Conservation (phyloP, 2,329 filamentous ascomycete genomes). For the Cladophialophora exuberans region DNA sequence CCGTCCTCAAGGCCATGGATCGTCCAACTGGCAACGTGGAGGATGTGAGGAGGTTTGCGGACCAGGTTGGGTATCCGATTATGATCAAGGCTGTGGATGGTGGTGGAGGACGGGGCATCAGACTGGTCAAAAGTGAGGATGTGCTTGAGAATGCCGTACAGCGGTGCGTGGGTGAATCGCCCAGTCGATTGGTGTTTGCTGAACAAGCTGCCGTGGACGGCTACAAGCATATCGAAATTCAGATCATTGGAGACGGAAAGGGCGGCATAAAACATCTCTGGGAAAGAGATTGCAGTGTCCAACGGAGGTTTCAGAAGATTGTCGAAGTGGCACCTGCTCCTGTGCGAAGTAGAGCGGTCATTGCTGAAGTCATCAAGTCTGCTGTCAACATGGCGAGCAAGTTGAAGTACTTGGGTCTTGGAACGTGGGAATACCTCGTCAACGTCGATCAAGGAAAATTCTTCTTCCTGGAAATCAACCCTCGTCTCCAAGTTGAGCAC, state of each 20-base stretch:
- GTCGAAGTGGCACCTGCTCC: conserved; percentile 63
- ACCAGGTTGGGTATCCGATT: conserved; percentile 54
- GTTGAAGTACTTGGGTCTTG: conserved; percentile 60
- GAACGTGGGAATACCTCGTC: conserved; percentile 68
- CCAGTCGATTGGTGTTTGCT: conserved; percentile 60
- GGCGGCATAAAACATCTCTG: conserved; percentile 59
- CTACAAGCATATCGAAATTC: conserved; percentile 64
- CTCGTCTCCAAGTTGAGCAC: conserved; percentile 64
- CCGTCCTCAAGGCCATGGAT: conserved; percentile 54
- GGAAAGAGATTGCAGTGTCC: conserved; percentile 65
- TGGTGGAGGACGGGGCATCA: conserved; percentile 64
- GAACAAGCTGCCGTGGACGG: conserved; percentile 66
- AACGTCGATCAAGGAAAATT: conserved; percentile 53
- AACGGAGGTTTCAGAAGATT: conserved; percentile 64
- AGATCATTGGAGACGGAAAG: conserved; percentile 61
- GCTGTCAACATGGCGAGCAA: conserved; percentile 57
- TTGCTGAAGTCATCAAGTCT: conserved; percentile 56
- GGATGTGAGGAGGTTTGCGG: conserved; percentile 62
- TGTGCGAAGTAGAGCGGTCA: conserved; percentile 49
- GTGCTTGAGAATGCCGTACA: conserved; percentile 53
- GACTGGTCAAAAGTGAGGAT: conserved; percentile 51
- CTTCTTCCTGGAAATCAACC: conserved; percentile 66
- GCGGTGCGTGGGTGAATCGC: conserved; percentile 61
- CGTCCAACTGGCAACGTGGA: conserved; percentile 48
- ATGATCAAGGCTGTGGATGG: conserved; percentile 69